Percentiles rank a stretch among this genome's conserved stretches.
phyloP scores from a whole-genome alignment of 805 yeast genomes.

The Yarrowia osloensis region DNA sequence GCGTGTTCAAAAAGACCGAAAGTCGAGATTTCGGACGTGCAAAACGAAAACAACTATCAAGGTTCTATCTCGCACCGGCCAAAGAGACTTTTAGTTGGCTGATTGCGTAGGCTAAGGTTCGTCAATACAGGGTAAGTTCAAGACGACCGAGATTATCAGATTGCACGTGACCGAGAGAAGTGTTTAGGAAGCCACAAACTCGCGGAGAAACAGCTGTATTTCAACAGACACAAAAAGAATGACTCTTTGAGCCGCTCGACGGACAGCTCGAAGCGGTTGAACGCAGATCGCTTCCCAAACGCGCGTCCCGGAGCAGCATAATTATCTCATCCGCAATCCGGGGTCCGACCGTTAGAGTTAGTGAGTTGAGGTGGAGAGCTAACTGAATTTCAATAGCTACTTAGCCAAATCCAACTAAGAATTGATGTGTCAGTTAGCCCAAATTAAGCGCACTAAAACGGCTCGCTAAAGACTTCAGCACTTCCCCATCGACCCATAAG shows the following conservation, averaged over 20 bases:
- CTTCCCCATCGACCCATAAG: too few relatives aligned
- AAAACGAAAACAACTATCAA: background rate
- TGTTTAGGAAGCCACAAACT: too few relatives aligned
- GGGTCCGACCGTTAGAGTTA: constrained; percentile 4
- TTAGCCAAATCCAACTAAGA: too few relatives aligned
- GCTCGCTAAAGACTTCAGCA: too few relatives aligned
- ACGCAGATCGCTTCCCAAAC: background rate
- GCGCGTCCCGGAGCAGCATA: background rate
- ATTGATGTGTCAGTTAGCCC: too few relatives aligned
- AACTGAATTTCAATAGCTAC: background rate
- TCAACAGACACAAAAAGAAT: background rate
- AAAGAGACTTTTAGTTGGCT: constrained; percentile 13
- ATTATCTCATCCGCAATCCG: background rate
- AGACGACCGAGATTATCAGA: background rate
- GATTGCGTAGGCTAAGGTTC: constrained; percentile 18
- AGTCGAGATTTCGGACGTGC: too few relatives aligned
- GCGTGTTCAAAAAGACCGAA: background rate
- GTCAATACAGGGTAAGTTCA: constrained; percentile 8
- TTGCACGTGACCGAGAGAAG: background rate
- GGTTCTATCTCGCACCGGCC: background rate
- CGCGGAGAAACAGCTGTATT: too few relatives aligned
- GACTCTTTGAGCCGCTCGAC: background rate
- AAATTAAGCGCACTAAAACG: too few relatives aligned
- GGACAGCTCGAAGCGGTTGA: background rate
- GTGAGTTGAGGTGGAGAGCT: background rate